A percentile compares a stretch with the other conserved stretches of the same genome.
Evolutionary conservation across 805 yeast species (phyloP).

Genomic region (Ogataea dorogensis): DNA sequence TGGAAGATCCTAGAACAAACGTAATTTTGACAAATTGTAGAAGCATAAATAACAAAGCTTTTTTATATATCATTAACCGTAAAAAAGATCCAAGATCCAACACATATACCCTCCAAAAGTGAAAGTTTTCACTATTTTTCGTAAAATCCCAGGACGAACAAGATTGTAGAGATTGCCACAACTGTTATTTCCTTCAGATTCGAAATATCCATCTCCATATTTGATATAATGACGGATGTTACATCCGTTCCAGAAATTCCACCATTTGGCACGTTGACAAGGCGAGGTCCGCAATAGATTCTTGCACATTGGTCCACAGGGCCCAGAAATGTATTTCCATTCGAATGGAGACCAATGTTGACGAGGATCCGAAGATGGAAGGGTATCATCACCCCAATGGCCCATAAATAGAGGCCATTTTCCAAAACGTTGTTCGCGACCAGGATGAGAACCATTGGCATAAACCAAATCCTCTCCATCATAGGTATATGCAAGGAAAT

Average conservation of each 20-base stretch:
- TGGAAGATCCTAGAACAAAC: conserved; percentile 41
- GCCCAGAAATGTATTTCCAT: conserved; percentile 90
- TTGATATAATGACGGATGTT: conserved; percentile 69
- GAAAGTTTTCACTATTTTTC: conserved; percentile 33
- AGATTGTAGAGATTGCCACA: conserved; percentile 53
- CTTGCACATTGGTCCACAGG: conserved; percentile 83
- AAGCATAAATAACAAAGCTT: not conserved
- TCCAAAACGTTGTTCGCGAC: conserved; percentile 54
- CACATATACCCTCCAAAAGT: conserved; percentile 49
- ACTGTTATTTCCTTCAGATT: conserved; percentile 74
- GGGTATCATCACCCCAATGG: conserved; percentile 85
- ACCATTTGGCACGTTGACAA: conserved; percentile 88
- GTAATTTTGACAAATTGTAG: conserved; percentile 34
- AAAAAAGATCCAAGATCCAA: conserved; percentile 39
- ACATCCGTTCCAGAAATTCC: conserved; percentile 86
- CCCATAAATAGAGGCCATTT: conserved; percentile 83
- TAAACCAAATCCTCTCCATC: conserved; percentile 56
- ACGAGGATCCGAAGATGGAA: conserved; percentile 66
- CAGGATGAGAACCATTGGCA: conserved; percentile 45
- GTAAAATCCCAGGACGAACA: conserved; percentile 25
- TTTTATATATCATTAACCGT: conserved; percentile 29
- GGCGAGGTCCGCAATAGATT: conserved; percentile 66
- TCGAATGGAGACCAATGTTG: conserved; percentile 88
- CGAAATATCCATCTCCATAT: conserved; percentile 80
- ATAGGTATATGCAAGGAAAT: conserved; percentile 77